Conservation (phyloP, 2,329 filamentous ascomycete species). For the Blastomyces percursus region DNA sequence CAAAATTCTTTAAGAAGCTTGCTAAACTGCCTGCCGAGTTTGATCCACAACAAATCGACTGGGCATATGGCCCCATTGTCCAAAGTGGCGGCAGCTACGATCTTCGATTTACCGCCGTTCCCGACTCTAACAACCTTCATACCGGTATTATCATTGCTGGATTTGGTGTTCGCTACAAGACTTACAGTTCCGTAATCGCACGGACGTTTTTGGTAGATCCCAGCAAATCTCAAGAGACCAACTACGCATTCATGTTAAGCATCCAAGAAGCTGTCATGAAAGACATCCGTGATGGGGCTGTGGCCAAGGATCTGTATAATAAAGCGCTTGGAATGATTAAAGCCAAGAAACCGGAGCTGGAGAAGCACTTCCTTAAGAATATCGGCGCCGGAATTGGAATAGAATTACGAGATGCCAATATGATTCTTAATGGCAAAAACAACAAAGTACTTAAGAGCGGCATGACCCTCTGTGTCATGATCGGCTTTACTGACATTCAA, state of each 20-base stretch:
- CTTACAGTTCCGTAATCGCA: constrained; percentile 84
- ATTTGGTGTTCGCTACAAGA: constrained; percentile 88
- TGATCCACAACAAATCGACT: constrained; percentile 80
- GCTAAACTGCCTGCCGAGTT: constrained; percentile 77
- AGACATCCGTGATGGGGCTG: constrained; percentile 74
- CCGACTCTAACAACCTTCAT: constrained; percentile 74
- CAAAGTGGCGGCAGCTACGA: constrained; percentile 97
- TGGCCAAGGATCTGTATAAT: constrained; percentile 80
- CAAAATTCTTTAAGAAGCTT: constrained; percentile 81
- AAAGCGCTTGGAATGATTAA: constrained; percentile 74
- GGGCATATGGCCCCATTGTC: constrained; percentile 80
- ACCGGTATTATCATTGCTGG: constrained; percentile 88
- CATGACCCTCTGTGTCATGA: constrained; percentile 89
- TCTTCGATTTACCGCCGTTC: constrained; percentile 64
- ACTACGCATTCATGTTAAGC: constrained; percentile 77
- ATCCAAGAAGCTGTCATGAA: constrained; percentile 87
- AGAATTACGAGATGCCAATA: constrained; percentile 72
- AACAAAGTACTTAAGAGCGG: constrained; percentile 75
- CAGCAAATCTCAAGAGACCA: constrained; percentile 87
- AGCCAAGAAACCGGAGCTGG: constrained; percentile 85
- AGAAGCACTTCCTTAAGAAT: constrained; percentile 89
- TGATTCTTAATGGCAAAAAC: constrained; percentile 82
- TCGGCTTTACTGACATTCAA: constrained; percentile 79
- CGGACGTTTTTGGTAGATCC: constrained; percentile 95
- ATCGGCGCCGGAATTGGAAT: constrained; percentile 88